Conservation (phyloP, 2,329 filamentous ascomycete species). For the Talaromyces sp. region DNA sequence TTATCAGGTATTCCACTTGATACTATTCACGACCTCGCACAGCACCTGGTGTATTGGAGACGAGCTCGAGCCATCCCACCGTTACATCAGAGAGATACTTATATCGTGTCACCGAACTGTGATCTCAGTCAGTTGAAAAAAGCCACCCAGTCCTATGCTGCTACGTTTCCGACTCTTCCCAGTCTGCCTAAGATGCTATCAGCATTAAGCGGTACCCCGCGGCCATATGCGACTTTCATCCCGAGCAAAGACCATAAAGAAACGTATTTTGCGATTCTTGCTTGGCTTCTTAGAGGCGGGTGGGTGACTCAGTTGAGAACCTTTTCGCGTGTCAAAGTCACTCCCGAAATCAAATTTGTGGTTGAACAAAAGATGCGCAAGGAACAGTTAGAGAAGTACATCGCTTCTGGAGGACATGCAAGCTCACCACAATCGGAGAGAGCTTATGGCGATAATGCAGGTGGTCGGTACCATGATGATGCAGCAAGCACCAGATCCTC, state of each 20-base stretch:
- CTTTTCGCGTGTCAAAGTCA: conserved; percentile 83
- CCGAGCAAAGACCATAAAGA: conserved; percentile 84
- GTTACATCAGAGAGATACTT: conserved; percentile 82
- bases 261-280: conserved; percentile 84
- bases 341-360: conserved; percentile 75
- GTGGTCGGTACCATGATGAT: conserved; percentile 21
- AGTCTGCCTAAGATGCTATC: conserved; percentile 83
- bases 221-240: conserved; percentile 77
- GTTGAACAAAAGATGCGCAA: conserved; percentile 69
- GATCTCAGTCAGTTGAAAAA: conserved; percentile 67
- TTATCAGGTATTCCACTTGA: conserved; percentile 64
- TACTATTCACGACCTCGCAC: conserved; percentile 81
- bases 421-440: conserved; percentile 22
- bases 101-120: conserved; percentile 87
- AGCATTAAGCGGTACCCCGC: conserved; percentile 72
- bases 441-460: conserved; percentile 13
- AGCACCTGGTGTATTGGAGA: conserved; percentile 94
- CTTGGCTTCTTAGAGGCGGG: conserved; percentile 86
- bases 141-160: conserved; percentile 69
- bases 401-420: conserved; percentile 30
- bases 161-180: conserved; percentile 77
- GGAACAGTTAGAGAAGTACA: conserved; percentile 54
- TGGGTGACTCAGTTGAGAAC: conserved; percentile 93
- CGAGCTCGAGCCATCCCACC: conserved; percentile 88
- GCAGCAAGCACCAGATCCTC: conserved; percentile 37